A percentile compares a stretch with the other conserved stretches of the same genome.
Evolutionary conservation across 345 rosid species (phyloP).

Genomic region (Salix viminalis): DNA sequence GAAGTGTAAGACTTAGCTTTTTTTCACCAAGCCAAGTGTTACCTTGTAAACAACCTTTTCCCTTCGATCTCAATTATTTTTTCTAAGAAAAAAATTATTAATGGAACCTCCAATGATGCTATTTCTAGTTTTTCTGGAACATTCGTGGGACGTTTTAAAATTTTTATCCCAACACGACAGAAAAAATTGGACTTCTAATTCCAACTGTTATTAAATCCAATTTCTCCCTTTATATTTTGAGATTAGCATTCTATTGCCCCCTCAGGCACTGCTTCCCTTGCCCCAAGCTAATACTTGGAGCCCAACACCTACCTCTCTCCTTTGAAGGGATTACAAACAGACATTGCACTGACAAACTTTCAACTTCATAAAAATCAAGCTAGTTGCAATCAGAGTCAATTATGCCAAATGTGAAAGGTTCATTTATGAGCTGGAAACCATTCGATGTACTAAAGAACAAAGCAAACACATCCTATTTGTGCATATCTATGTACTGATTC

Average conservation of each 20-base stretch:
- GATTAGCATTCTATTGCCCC: too few species aligned
- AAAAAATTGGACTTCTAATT: too few species aligned
- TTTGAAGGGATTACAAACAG: not conserved
- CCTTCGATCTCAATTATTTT: not conserved
- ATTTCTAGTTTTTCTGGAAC: too few species aligned
- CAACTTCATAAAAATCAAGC: not conserved
- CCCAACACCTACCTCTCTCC: not conserved
- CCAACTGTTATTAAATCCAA: too few species aligned
- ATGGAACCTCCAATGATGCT: too few species aligned
- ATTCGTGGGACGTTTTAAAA: too few species aligned
- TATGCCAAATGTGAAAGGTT: not conserved
- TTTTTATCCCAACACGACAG: too few species aligned
- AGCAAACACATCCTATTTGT: not conserved
- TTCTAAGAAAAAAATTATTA: too few species aligned
- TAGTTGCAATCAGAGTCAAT: not conserved
- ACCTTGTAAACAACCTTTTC: not conserved
- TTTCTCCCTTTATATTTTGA: too few species aligned
- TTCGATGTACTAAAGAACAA: not conserved
- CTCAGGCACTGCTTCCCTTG: too few species aligned
- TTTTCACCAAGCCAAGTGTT: not conserved
- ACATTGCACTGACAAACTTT: not conserved
- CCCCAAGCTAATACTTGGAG: not conserved
- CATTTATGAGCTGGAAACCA: not conserved
- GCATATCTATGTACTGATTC: not conserved
- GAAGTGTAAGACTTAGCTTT: not conserved